Evolutionary conservation across 805 yeast genomes (phyloP), one percentile per base, ranked within the genome.

Genomic region (Metschnikowia reukaufii): DNA sequence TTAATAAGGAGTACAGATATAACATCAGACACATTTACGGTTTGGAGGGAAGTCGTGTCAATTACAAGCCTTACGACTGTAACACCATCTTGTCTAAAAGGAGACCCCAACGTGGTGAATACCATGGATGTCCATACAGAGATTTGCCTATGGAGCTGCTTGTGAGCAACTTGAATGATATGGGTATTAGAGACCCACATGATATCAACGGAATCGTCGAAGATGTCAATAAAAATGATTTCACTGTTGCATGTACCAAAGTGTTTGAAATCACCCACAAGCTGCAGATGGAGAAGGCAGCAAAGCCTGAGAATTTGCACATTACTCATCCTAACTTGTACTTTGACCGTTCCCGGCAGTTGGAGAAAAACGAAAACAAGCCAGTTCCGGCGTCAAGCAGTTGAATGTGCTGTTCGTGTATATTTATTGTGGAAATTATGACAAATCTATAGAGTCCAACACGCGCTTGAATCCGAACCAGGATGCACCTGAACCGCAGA

Each of bases 41-140:
- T 40, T 72, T 88, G 48, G 97, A 88, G 67, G 99, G 99, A 56
- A 84, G 85, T 10, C 73, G 96, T 50, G 85, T 82, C 58, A 87
- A 89, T 57, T 90, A 89, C 66, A 79, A 80, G 58, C 96, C 98
- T 3, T 79, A 86, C 84, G 86, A 84, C 61, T 94, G 97, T 70
- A 78, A 81, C 33, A 82, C 84, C 1, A 88, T 94, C 35, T 65
- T 88, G 48, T 74, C 81, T 21, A 83, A 83, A 55, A 88, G 89
- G 6, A 78, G 83, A 52, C 90, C 96, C 0, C 68, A 74, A 38
- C 73, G 77, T 39, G 77, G 75, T 35, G 96, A 91, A 55, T 78
- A 70, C 49, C 97, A 92, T 62, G 99, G 99, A 2, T 92, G 98
- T 66, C 97, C 98, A 4, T 94, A 87, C 66, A 73, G 96, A 45